These are phyloP conservation scores for Monilinia fructigena DNA, from an alignment of 2,329 filamentous ascomycete species.

Conservation along the genomic window DNA sequence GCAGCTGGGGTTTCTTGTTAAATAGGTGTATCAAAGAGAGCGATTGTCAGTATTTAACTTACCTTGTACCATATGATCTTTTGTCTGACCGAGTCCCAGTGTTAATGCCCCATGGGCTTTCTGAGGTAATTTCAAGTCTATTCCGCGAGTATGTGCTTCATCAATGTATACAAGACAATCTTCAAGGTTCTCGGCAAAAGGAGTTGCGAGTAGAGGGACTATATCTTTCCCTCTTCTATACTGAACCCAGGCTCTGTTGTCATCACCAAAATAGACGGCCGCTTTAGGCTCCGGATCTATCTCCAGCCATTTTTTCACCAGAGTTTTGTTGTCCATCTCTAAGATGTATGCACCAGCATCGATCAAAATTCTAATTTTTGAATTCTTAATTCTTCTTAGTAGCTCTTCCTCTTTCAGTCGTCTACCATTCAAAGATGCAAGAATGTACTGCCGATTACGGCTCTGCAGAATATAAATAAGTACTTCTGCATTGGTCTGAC, in stretches of 20 bases:
- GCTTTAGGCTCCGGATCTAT: constrained; percentile 26
- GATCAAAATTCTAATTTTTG: constrained; percentile 54
- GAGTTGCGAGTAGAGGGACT: constrained; percentile 29
- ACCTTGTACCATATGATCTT: constrained; percentile 58
- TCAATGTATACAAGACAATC: constrained; percentile 35
- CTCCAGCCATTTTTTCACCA: constrained; percentile 32
- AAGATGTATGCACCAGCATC: constrained; percentile 64
- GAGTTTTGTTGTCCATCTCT: constrained; percentile 52
- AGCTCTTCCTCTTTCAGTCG: constrained; percentile 49
- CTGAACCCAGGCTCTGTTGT: constrained; percentile 27
- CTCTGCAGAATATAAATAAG: constrained; percentile 55
- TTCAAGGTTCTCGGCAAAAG: constrained; percentile 31
- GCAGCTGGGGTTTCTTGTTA: constrained; percentile 39
- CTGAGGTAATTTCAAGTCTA: constrained; percentile 32
- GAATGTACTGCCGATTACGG: constrained; percentile 51
- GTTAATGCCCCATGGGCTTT: constrained; percentile 31
- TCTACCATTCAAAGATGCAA: constrained; percentile 46
- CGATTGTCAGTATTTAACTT: too few species aligned
- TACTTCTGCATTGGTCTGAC: constrained; percentile 63
- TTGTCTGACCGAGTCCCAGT: constrained; percentile 32
- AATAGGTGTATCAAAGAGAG: too few species aligned
- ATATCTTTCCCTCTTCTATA: constrained; percentile 29
- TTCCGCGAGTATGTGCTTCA: constrained; percentile 36
- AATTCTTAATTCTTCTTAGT: constrained; percentile 43
- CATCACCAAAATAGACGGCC: constrained; percentile 28